Base-by-base conservation (phyloP, 768 basidiomycete species). In the Termitomyces sp. region DNA sequence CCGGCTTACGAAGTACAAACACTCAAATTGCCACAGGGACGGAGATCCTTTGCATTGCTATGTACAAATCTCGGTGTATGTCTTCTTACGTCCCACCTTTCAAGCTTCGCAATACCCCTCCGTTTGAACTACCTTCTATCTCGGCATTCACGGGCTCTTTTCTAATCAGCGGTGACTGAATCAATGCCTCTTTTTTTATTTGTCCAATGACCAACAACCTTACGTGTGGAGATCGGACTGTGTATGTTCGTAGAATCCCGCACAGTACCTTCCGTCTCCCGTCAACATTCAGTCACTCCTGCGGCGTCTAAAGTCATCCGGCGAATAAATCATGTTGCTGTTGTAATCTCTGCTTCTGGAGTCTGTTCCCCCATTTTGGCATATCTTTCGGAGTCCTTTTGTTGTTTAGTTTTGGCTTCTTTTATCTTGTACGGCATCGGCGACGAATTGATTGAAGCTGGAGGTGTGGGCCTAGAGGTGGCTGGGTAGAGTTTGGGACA, bases 101-200 rank as follows among this genome's bases (percentile, higher is more conserved):
- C 54, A 26, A 60, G 26, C 39, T 29, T 49, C 28, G 44, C 42
- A 45, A 33, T 29, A 29, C 45, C 37, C 15, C n/a, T 57, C 42
- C 24, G 18, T 39, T 55, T 22, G 18, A 34, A 36, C 31, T 31
- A 51, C 46, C 52, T 58, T 54, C 57, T 28, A 29, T 58, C 29
- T 57, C 56, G 53, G 52, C 47, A 49, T 54, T 57, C 49, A 61
- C 56, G 60, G 60, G 41, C 53, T 61, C n/a, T 55, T 58, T 55
- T 58, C 53, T 61, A 37, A 39, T 55, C 48, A 61, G 54, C 60
- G 60, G 56, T 52, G 37, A 52, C 37, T 39, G n/a, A 20, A 46
- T 26, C 51, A 36, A 26, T 22, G 31, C 39, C 42, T 57, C 55
- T 47, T 55, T 37, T 36, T 55, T 36, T 50, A 7, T 48, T 42